A percentile compares a stretch with the other conserved stretches of the same genome.
These are phyloP conservation scores for Mycena latifolia DNA, from an alignment of 768 basidiomycete species.

Conservation along the genomic window DNA sequence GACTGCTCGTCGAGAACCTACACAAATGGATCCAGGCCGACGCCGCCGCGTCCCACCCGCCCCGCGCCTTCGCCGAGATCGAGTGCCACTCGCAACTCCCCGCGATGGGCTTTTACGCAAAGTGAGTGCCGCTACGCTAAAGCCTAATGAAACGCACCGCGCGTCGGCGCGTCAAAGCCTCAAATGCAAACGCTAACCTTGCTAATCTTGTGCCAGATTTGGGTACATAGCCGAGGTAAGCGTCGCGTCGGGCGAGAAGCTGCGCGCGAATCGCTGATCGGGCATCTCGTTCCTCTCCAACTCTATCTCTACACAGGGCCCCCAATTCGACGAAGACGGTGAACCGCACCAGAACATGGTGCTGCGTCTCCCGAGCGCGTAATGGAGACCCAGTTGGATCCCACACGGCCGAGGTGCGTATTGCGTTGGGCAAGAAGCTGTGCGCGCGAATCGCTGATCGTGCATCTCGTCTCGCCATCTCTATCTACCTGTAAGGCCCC, in stretches of 20 bases:
- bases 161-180: too few relatives aligned
- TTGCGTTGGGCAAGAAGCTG: too few relatives aligned
- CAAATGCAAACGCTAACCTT: conserved; percentile 14
- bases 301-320: conserved; percentile 58
- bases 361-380: conserved; percentile 63
- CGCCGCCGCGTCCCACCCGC: conserved; percentile 45
- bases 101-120: conserved; percentile 81
- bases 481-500: conserved; percentile 61
- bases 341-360: conserved; percentile 91
- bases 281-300: conserved; percentile 38
- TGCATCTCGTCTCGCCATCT: conserved; percentile 31
- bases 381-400: too few relatives aligned
- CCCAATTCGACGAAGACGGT: conserved; percentile 85
- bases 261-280: conserved; percentile 37
- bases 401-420: conserved; percentile 73
- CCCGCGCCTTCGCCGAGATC: conserved; percentile 60
- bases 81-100: conserved; percentile 79
- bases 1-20: conserved; percentile 70
- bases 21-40: conserved; percentile 70
- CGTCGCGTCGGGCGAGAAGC: conserved; percentile 29
- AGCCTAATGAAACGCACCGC: too few relatives aligned
- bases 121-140: conserved; percentile 58
- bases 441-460: conserved; percentile 35
- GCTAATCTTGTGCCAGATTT: conserved; percentile 59
- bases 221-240: conserved; percentile 77